Percentiles rank a stretch among this genome's conserved stretches.
These are phyloP conservation scores for Lepraria neglecta DNA, from an alignment of 495 filamentous ascomycete species.

Conservation along the genomic window DNA sequence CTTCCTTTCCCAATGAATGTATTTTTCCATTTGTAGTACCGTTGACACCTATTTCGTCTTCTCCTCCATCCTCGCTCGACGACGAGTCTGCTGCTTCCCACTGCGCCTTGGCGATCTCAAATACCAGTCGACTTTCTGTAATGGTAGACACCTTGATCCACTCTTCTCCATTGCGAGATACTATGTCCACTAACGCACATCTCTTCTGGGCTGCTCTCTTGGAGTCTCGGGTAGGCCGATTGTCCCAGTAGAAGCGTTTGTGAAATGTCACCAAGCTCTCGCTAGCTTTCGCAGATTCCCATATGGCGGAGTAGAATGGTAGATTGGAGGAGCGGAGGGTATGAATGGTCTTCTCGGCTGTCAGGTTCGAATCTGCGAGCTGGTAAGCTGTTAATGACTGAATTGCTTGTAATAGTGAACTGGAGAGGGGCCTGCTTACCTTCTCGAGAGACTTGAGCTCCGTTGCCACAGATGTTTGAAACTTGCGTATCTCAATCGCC, in stretches of 20 bases:
- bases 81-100: conserved; percentile 42
- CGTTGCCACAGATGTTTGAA: conserved; percentile 42
- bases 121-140: conserved; percentile 49
- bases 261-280: conserved; percentile 45
- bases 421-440: conserved; percentile 22
- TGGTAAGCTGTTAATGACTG: conserved; percentile 10
- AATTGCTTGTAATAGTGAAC: neutral
- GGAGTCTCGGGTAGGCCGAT: conserved; percentile 22
- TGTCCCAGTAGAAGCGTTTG: conserved; percentile 51
- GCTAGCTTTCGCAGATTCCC: conserved; percentile 44
- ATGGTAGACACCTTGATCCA: conserved; percentile 60
- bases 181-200: conserved; percentile 44
- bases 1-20: conserved; percentile 26
- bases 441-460: conserved; percentile 48
- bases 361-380: conserved; percentile 28
- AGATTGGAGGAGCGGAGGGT: conserved; percentile 52
- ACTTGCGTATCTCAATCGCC: conserved; percentile 46
- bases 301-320: conserved; percentile 51
- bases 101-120: conserved; percentile 59
- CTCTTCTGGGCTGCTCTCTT: conserved; percentile 37
- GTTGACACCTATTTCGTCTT: conserved; percentile 11
- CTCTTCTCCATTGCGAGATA: conserved; percentile 48
- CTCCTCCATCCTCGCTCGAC: conserved; percentile 37
- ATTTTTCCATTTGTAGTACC: conserved; percentile 28
- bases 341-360: conserved; percentile 35